Evolutionary conservation across 768 basidiomycete species (phyloP).

Genomic region (Lyophyllum shimeji): DNA sequence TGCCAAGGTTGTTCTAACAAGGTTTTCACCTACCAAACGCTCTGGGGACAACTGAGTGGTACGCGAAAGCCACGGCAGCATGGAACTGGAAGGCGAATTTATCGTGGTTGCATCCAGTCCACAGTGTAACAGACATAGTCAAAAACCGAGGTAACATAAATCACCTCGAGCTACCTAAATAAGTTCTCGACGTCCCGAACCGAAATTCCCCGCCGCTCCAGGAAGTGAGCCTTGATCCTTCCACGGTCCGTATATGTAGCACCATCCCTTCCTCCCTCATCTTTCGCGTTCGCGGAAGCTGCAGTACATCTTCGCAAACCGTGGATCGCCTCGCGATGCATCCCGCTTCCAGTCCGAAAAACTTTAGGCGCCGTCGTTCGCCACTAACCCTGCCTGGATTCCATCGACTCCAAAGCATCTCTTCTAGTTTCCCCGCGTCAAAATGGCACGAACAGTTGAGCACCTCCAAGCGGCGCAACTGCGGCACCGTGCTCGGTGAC

Average conservation of each 20-base stretch:
- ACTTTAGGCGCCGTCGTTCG: neutral
- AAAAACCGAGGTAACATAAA: neutral
- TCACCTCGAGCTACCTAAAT: neutral
- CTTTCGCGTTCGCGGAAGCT: neutral
- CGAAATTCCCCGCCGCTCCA: neutral
- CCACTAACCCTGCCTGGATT: neutral
- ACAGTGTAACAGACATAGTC: too few species aligned
- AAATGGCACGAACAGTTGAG: constrained; percentile 6
- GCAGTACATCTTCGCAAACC: neutral
- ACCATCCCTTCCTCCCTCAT: neutral
- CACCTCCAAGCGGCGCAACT: constrained; percentile 6
- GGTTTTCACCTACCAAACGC: too few species aligned
- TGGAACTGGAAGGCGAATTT: too few species aligned
- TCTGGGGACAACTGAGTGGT: too few species aligned
- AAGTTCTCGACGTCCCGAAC: neutral
- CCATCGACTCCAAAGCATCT: constrained; percentile 13
- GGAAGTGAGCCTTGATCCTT: neutral
- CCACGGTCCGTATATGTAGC: neutral
- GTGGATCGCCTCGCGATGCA: neutral
- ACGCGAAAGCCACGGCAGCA: too few species aligned
- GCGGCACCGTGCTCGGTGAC: neutral
- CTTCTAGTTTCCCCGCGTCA: neutral
- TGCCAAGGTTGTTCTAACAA: too few species aligned
- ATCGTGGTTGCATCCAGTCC: too few species aligned
- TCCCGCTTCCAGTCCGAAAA: neutral